Conservation (phyloP, 2,329 filamentous ascomycete genomes). For the Diaporthe sp. region DNA sequence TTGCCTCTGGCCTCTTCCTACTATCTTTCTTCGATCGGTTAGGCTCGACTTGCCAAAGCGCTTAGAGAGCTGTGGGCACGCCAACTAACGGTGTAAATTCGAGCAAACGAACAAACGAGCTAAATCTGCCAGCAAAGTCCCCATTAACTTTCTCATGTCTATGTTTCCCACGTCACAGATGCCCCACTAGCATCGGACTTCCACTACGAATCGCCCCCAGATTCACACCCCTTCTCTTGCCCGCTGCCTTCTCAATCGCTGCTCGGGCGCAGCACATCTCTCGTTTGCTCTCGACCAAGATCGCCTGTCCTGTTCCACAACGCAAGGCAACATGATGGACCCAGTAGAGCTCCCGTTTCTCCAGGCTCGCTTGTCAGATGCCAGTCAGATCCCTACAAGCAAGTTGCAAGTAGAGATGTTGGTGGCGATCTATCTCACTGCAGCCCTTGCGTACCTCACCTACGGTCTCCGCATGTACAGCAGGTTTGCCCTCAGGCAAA, state of each 20-base stretch:
- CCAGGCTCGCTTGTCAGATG: background rate
- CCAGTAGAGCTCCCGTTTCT: background rate
- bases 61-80: too few relatives aligned
- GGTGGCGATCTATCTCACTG: background rate
- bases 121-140: too few relatives aligned
- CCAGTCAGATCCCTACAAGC: background rate
- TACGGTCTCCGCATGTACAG: slow-evolving; percentile 20
- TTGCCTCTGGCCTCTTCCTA: too few relatives aligned
- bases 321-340: background rate
- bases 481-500: background rate
- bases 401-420: background rate
- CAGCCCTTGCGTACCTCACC: slow-evolving; percentile 3
- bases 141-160: too few relatives aligned
- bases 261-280: background rate
- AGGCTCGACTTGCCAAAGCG: too few relatives aligned
- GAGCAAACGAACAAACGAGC: too few relatives aligned
- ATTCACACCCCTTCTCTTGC: background rate
- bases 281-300: background rate
- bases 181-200: background rate
- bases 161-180: too few relatives aligned
- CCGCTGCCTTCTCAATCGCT: too few relatives aligned
- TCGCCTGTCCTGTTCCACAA: too few relatives aligned
- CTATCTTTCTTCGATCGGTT: too few relatives aligned
- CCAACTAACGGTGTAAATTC: too few relatives aligned
- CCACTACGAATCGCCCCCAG: background rate